Conservation (phyloP, 23 red algal genomes). For the Gracilaria vermiculophylla region DNA sequence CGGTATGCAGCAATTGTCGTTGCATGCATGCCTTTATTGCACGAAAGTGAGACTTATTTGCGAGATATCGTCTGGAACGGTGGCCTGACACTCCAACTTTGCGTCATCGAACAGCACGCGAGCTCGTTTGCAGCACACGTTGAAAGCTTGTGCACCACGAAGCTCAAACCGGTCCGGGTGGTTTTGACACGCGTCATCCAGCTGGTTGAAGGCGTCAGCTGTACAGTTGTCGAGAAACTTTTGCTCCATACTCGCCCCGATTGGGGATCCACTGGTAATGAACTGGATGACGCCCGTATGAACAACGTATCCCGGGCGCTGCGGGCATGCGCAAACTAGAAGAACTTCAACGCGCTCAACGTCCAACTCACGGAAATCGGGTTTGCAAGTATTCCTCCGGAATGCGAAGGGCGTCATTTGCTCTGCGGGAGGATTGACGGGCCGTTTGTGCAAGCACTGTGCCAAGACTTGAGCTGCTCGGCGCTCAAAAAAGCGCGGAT, state of each 20-base stretch:
- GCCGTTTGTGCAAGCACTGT: constrained; percentile 14
- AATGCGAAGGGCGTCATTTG: constrained; percentile 2
- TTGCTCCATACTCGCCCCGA: constrained; percentile 18
- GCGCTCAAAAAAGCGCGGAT: neutral
- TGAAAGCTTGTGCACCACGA: constrained; percentile 33
- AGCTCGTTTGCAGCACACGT: constrained; percentile 50
- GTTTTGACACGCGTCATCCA: constrained; percentile 8
- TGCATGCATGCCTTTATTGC: too few species aligned
- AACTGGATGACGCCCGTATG: constrained; percentile 45
- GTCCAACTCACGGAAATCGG: constrained; percentile 40
- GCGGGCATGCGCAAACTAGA: constrained; percentile 13
- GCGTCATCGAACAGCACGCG: neutral
- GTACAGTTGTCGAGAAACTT: constrained; percentile 6
- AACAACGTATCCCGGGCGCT: constrained; percentile 23
- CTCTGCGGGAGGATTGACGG: constrained; percentile 20
- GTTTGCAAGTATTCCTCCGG: neutral
- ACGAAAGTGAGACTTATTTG: constrained; percentile 7
- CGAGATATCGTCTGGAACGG: constrained; percentile 25
- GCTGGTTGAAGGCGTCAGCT: neutral
- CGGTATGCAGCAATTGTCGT: too few species aligned
- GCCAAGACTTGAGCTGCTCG: constrained; percentile 12
- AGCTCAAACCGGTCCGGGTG: constrained; percentile 38
- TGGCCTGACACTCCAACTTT: constrained; percentile 28
- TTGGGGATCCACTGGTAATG: constrained; percentile 23
- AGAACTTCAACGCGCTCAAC: constrained; percentile 27